phyloP scores from a whole-genome alignment of 768 basidiomycete species.

The Russula olivacea region DNA sequence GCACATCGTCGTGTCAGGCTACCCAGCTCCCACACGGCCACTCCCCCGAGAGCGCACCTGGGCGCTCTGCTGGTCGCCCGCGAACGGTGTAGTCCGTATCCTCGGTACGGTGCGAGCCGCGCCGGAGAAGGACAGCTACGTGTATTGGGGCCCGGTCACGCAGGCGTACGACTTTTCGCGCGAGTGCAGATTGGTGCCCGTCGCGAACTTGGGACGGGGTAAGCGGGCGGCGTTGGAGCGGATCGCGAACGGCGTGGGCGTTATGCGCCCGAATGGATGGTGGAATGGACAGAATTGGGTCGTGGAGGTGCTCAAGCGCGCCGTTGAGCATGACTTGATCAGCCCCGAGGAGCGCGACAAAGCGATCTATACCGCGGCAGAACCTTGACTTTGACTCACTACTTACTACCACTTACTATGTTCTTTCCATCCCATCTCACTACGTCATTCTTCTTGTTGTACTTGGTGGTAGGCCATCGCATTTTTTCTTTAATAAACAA shows the following conservation, averaged over 20 bases:
- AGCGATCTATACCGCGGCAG: slow-evolving; percentile 22
- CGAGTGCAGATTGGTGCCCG: slow-evolving; percentile 17
- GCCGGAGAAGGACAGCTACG: slow-evolving; percentile 20
- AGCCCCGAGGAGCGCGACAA: slow-evolving; percentile 20
- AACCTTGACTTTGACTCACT: slow-evolving; percentile 12
- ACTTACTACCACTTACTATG: no score
- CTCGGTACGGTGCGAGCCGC: slow-evolving; percentile 12
- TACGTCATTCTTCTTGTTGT: background rate
- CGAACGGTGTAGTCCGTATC: slow-evolving; percentile 10
- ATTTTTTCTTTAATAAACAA: background rate
- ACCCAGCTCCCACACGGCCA: slow-evolving; percentile 18
- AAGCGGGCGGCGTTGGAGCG: slow-evolving; percentile 21
- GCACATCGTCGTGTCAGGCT: slow-evolving; percentile 23
- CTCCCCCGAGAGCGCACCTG: slow-evolving; percentile 21
- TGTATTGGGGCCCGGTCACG: slow-evolving; percentile 25
- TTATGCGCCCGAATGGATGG: slow-evolving; percentile 26
- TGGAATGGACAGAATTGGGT: slow-evolving; percentile 27
- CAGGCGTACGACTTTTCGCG: slow-evolving; percentile 10
- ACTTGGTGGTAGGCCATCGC: background rate
- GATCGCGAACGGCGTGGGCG: slow-evolving; percentile 20
- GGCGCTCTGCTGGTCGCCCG: slow-evolving; percentile 23
- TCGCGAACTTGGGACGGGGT: slow-evolving; percentile 15
- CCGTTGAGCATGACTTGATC: slow-evolving; percentile 24
- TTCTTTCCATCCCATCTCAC: background rate
- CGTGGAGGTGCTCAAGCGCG: slow-evolving; percentile 23